These are phyloP conservation scores for Purshia tridentata DNA, from an alignment of 306 rosid genomes.

Conservation along the genomic window DNA sequence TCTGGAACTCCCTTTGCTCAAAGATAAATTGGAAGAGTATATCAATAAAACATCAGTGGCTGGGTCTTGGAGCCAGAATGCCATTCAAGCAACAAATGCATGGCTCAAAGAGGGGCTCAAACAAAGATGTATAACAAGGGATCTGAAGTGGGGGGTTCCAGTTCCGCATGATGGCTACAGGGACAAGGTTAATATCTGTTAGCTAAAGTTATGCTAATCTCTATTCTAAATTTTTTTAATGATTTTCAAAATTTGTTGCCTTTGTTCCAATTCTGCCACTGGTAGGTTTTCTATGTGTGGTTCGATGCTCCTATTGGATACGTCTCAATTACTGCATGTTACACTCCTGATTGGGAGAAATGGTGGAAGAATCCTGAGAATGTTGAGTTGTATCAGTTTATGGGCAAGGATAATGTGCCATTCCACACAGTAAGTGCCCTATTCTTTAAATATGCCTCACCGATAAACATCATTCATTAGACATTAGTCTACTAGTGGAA, in stretches of 20 bases:
- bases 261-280: constrained; percentile 14
- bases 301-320: constrained; percentile 98
- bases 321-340: constrained; percentile 86
- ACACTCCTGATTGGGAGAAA: constrained; percentile 88
- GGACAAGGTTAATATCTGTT: constrained; percentile 62
- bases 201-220: background rate
- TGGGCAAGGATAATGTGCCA: constrained; percentile 99
- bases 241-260: background rate
- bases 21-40: constrained; percentile 66
- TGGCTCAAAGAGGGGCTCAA: constrained; percentile 90
- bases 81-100: constrained; percentile 79
- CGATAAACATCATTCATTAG: background rate
- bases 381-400: constrained; percentile 89
- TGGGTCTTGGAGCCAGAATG: constrained; percentile 96
- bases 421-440: constrained; percentile 80
- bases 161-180: constrained; percentile 87
- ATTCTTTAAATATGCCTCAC: background rate
- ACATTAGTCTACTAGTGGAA: background rate
- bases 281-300: constrained; percentile 95
- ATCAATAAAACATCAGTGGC: constrained; percentile 69
- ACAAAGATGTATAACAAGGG: constrained; percentile 87
- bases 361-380: constrained; percentile 99
- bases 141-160: constrained; percentile 98
- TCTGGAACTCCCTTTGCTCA: constrained; percentile 84
- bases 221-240: background rate